phyloP scores from a whole-genome alignment of 345 rosid genomes.

The Salix udensis region DNA sequence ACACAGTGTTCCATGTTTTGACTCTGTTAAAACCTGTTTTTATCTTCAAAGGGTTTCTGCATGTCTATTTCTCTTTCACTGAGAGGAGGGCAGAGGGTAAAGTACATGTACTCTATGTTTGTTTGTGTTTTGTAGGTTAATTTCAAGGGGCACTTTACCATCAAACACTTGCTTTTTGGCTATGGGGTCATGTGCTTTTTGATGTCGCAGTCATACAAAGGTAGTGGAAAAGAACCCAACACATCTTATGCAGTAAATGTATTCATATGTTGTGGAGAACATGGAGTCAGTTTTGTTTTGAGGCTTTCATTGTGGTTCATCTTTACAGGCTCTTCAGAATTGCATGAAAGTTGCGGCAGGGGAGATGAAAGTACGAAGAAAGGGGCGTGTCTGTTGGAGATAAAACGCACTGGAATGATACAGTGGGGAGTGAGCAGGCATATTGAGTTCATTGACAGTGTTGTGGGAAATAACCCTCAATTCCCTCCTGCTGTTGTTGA shows the following conservation, averaged over 20 bases:
- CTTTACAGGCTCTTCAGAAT: constrained; percentile 11
- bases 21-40: background rate
- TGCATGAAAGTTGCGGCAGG: constrained; percentile 1
- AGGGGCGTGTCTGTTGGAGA: constrained; percentile 41
- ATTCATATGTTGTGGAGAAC: background rate
- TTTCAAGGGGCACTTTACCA: constrained; percentile 1
- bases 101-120: background rate
- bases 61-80: background rate
- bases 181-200: constrained; percentile 13
- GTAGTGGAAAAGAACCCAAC: constrained; percentile 4
- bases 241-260: background rate
- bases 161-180: background rate
- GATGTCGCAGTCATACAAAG: constrained; percentile 21
- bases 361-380: constrained; percentile 32
- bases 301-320: background rate
- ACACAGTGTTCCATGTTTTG: background rate
- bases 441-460: constrained; percentile 15
- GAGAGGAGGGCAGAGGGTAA: background rate
- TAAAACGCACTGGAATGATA: constrained; percentile 39
- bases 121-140: background rate
- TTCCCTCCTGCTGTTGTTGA: constrained; percentile 26
- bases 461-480: constrained; percentile 19
- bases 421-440: constrained; percentile 36
- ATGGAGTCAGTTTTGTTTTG: background rate
- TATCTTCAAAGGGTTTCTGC: background rate